Base-by-base conservation (phyloP, 2,329 filamentous ascomycete species). In the Chaetomiaceae sp. region DNA sequence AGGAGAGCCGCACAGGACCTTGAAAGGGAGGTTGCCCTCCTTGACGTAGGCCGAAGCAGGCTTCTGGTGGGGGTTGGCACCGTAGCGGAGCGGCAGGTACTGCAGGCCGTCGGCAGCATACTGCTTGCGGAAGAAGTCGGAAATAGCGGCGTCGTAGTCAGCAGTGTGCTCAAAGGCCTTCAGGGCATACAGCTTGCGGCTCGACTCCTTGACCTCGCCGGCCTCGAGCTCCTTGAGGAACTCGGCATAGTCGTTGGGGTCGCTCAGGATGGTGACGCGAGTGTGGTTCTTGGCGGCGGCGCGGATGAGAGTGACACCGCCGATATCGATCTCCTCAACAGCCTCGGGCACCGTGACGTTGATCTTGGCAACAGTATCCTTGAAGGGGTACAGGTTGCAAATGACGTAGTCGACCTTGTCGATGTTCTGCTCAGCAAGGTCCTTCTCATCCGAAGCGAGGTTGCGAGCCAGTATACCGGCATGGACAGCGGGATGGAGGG, bases 351-450 rank as follows among this genome's bases (percentile, higher is more conserved):
- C 88, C 55, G 92, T 97, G 64, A 99, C 93, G 65, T 96, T 95
- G 75, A 95, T 84, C 79, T 96, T 95, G 63, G 90, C 87, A 62
- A 99, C 85, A 27, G 93, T 99, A 69, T 97, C 91, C 77, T 96
- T 96, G 83, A 99, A 99, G 12, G 93, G 93, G 72, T 99, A 97
- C 50, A 99, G 81, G 75, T 99, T 99, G 85, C 93, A 97, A 68
- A 99, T 86, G 62, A 96, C 89, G 63, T 86, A 95, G 79, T 95
- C 89, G 54, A 96, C 89, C 75, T 95, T 95, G 75, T 87, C 81
- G 69, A 96, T 96, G 73, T 90, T 93, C 74, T 95, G 89, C 70
- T 93, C 87, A 45, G 89, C 89, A 44, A 99, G 85, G 66, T 99
- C 93, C 73, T 96, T 95, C 74, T 97, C 89, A 72, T 99, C 93